A percentile compares a stretch with the other conserved stretches of the same genome.
These are phyloP conservation scores for Hyaloscypha finlandica DNA, from an alignment of 495 filamentous ascomycete species.

Conservation along the genomic window DNA sequence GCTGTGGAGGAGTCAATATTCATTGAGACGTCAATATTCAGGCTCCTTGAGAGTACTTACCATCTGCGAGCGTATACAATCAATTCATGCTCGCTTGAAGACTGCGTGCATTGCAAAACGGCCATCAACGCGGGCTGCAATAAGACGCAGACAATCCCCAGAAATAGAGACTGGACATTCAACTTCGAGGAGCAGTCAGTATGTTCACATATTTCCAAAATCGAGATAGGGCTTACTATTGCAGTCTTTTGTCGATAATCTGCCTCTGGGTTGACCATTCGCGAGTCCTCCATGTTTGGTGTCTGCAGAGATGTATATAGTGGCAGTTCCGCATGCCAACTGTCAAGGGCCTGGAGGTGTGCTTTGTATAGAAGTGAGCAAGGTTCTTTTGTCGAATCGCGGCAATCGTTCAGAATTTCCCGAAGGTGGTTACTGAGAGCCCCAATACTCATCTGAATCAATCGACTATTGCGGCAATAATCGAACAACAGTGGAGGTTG, in stretches of 20 bases:
- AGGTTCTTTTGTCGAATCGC: background rate
- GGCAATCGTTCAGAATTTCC: background rate
- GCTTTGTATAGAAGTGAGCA: conserved; percentile 2
- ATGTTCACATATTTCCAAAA: background rate
- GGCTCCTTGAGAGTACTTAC: background rate
- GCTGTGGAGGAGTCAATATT: background rate
- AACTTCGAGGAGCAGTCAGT: background rate
- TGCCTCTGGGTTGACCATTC: background rate
- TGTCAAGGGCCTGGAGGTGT: conserved; percentile 1
- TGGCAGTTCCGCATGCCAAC: background rate
- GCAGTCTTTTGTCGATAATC: background rate
- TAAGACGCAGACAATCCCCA: background rate
- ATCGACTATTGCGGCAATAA: background rate
- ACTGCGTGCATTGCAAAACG: background rate
- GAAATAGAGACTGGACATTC: conserved; percentile 1
- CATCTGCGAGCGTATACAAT: background rate
- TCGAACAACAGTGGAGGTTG: conserved; percentile 1
- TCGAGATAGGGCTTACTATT: background rate
- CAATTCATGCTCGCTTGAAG: background rate
- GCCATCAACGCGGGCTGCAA: background rate
- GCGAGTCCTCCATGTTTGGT: background rate
- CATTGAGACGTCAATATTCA: background rate
- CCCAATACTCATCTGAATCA: background rate
- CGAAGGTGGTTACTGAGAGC: background rate
- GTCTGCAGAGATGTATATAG: background rate